Conservation (phyloP, 176 grass and related monocot species). For the Ensete glaucum region DNA sequence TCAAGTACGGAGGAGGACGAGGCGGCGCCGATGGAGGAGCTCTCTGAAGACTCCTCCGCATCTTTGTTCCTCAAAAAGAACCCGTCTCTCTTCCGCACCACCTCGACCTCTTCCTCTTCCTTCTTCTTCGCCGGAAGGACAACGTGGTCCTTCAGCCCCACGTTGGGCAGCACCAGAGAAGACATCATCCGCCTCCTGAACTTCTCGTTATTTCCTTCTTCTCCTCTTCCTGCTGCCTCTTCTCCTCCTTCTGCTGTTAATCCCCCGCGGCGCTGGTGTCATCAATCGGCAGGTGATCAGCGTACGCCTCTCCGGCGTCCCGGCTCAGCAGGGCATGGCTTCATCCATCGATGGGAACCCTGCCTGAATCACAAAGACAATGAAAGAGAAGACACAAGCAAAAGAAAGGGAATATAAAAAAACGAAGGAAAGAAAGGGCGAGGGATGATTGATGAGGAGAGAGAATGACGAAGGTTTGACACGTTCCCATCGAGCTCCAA, state of each 20-base stretch:
- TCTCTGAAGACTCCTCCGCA: slow-evolving; percentile 25
- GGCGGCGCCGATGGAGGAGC: slow-evolving; percentile 29
- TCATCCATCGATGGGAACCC: no score
- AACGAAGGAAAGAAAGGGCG: not conserved
- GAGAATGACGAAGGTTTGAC: not conserved
- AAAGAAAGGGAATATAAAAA: not conserved
- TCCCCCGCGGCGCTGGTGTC: no score
- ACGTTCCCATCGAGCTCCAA: not conserved
- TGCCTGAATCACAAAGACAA: not conserved
- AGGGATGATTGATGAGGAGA: not conserved
- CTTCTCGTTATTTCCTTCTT: not conserved
- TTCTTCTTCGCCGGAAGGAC: not conserved
- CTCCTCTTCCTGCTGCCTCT: not conserved
- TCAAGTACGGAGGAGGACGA: slow-evolving; percentile 24
- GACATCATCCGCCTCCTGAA: not conserved
- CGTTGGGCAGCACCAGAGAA: not conserved
- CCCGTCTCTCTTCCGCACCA: slow-evolving; percentile 1
- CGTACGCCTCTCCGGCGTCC: no score
- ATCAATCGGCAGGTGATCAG: no score
- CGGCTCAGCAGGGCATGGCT: no score
- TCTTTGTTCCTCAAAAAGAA: not conserved
- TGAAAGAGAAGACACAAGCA: not conserved
- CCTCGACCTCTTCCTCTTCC: not conserved
- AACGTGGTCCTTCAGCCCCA: not conserved
- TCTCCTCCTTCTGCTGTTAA: no score